Evolutionary conservation across 2,329 filamentous ascomycete genomes (phyloP), one percentile per base, ranked within the genome.

Genomic region (Colletotrichum kahawae): DNA sequence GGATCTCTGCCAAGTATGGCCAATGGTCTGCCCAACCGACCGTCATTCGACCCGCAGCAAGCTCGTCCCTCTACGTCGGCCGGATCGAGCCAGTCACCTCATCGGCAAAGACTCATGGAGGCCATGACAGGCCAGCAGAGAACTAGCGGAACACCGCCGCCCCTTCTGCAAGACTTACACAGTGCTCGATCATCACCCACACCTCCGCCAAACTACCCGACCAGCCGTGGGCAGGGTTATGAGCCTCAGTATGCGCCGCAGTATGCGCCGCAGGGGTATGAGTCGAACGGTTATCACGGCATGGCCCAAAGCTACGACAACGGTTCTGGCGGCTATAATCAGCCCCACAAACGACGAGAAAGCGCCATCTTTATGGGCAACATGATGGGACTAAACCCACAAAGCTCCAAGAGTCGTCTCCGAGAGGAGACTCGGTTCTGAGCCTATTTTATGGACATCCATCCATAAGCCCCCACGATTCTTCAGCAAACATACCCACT

Each of bases 331-430:
- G 73, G 80, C 66, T 84, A 85, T 64, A 83, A 86, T 48, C 84
- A 84, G 67, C 80, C 81, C 10, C 89, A 85, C 54, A 90, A 87
- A 79, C 86, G 90, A 64, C 88, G 92, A 65, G 91, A 93, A 82
- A 93, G 92, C 79, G 85, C 87, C 60, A 90, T 93, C 82, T 90
- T 92, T 75, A 87, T 88, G 80, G 86, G 89, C 79, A 83, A 84
- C 27, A 86, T 88, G 80, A 83, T 87, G 78, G 85, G 87, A 31
- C 81, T 90, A 36, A 88, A 85, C 68, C 85, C 87, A 24, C 89
- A 90, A 77, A 83, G 83, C 51, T 89, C 88, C 0, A 89, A 87
- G 79, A 90, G 88, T 77, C 89, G 89, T 13, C 83, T 91, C 38
- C 85, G 89, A 48, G 89, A 91, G 76, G 89, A 91, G 80, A 86